A percentile compares a stretch with the other conserved stretches of the same genome.
Evolutionary conservation across 1,139 yeast species (phyloP).

Genomic region (Suhomyces bokatorum): DNA sequence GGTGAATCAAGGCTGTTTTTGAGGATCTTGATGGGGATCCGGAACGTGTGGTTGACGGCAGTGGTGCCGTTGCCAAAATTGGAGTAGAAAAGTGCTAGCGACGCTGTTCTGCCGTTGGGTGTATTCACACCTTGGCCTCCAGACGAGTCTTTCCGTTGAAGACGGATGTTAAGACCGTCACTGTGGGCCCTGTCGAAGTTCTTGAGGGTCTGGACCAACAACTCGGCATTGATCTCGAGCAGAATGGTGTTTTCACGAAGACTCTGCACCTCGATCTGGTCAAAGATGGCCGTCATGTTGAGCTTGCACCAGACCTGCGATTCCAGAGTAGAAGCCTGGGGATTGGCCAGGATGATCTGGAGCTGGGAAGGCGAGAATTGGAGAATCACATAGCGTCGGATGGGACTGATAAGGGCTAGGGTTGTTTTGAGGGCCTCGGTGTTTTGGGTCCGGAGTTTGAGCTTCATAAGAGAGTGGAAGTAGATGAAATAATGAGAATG

Average conservation of each 20-base stretch:
- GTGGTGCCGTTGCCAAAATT: constrained; percentile 32
- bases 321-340: constrained; percentile 42
- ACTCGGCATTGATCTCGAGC: constrained; percentile 57
- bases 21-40: constrained; percentile 56
- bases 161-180: constrained; percentile 51
- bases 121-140: constrained; percentile 28
- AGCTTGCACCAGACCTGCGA: constrained; percentile 67
- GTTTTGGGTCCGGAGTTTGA: constrained; percentile 34
- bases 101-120: constrained; percentile 45
- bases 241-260: constrained; percentile 49
- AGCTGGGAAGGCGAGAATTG: constrained; percentile 48
- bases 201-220: constrained; percentile 52
- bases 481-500: neutral
- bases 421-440: constrained; percentile 33
- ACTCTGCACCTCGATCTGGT: constrained; percentile 48
- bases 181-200: constrained; percentile 56
- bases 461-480: constrained; percentile 26
- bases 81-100: constrained; percentile 53
- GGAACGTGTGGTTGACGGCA: constrained; percentile 56
- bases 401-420: constrained; percentile 31
- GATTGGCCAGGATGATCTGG: constrained; percentile 49
- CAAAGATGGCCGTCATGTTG: constrained; percentile 45
- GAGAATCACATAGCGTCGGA: constrained; percentile 32
- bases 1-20: constrained; percentile 45
- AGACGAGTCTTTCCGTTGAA: constrained; percentile 47